Base-by-base conservation (phyloP, 257 asterid genomes). In the Thymus mandschuricus region DNA sequence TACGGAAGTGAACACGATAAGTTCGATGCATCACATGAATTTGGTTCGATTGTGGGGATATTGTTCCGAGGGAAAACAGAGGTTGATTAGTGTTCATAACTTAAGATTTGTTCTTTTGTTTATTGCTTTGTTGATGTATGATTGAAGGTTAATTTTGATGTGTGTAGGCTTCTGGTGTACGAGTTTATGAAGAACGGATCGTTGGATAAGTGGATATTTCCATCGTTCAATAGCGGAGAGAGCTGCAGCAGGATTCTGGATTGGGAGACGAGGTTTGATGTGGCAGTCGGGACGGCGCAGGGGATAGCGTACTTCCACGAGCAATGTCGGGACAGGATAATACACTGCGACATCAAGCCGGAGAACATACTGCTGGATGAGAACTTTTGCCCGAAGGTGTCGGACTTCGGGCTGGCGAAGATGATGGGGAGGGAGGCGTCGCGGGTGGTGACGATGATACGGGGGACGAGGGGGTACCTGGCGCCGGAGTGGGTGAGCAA, bases 11-110 rank as follows among this genome's bases (percentile, higher is more conserved):
- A 92, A 82, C 79, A 88, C 96, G 5, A 92, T 92, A 8, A 84
- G 98, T 78, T 90, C 98, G 10, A 92, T 90, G 98, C 97, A 92
- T 82, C 98, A 92, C 45, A 81, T 88, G 96, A 92, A 90, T 80
- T 79, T 90, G 86, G 97, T 92, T 43, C 87, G 90, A 9, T 81
- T 92, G 28, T 87, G 91, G 3, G 98, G 97, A 45, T 92, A 90
- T 70, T 90, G 98, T 71, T 87, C 98, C 0, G 96, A 92, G 66
- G 92, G 95, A 11, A 65, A 83, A 66, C 87, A 85, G 34, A 74
- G 98, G 98, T 89, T 50, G n/a, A 29, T 50, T n/a, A 50, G 3
- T 50, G 28, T 13, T 49, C 27, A 2, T 2, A 21, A 21, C 6
- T 7, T 38, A 52, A 52, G 11, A 1, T 7, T 38, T 1, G 28